Evolutionary conservation across 257 asterid species (phyloP).

Genomic region (Fraxinus cuspidata): DNA sequence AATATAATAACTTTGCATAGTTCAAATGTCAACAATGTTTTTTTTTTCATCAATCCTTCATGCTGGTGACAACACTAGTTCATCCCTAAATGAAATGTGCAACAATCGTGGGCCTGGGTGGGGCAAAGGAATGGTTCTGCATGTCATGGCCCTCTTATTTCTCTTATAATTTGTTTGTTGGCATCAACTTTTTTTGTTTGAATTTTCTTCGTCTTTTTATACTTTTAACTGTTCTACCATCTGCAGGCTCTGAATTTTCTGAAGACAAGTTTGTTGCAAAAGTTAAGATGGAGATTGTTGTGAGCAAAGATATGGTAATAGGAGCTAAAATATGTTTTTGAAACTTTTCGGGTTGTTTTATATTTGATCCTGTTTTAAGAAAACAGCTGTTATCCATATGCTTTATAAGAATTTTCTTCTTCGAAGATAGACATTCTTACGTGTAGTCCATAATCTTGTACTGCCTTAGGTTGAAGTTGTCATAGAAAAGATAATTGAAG

Average conservation of each 20-base stretch:
- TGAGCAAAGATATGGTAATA: conserved; percentile 84
- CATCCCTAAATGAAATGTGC: background rate
- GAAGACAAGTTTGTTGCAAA: conserved; percentile 83
- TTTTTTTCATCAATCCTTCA: background rate
- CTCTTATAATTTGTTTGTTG: background rate
- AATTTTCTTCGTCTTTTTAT: background rate
- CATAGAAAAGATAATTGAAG: conserved; percentile 74
- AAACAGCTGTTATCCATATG: conserved; percentile 15
- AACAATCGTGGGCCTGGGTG: background rate
- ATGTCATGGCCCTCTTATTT: background rate
- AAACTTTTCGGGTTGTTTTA: background rate
- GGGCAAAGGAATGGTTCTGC: background rate
- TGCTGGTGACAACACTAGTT: background rate
- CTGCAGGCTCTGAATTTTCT: conserved; percentile 85
- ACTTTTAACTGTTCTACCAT: conserved; percentile 23
- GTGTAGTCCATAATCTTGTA: conserved; percentile 3
- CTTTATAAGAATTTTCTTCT: conserved; percentile 1
- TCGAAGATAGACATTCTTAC: background rate
- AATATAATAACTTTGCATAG: conserved; percentile 14
- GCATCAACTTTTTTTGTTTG: background rate
- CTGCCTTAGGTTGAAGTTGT: conserved; percentile 79
- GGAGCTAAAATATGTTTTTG: background rate
- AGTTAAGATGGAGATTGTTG: conserved; percentile 95
- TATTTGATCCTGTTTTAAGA: conserved; percentile 1
- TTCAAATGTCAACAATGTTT: conserved; percentile 12